phyloP scores from a whole-genome alignment of 139 green algal genomes.

The Coccomyxa sp. region DNA sequence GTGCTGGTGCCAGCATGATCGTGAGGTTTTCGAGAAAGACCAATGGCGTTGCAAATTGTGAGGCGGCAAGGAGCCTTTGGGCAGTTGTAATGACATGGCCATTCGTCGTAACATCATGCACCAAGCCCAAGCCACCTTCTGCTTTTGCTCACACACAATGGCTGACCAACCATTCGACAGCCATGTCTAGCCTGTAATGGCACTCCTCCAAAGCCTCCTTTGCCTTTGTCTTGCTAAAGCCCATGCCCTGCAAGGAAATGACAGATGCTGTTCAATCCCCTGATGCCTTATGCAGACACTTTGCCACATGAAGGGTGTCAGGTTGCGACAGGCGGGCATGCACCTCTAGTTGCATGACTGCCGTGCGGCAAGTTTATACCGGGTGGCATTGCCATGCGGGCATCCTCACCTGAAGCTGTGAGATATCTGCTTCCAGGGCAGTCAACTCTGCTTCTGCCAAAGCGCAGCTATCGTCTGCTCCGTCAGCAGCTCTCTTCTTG shows the following conservation, averaged over 20 bases:
- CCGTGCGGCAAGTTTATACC: background rate
- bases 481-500: background rate
- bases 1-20: too few relatives aligned
- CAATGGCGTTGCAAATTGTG: too few relatives aligned
- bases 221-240: constrained; percentile 55
- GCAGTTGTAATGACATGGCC: too few relatives aligned
- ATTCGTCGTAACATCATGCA: too few relatives aligned
- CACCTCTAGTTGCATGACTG: background rate
- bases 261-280: background rate
- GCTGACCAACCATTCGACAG: constrained; percentile 59
- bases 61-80: too few relatives aligned
- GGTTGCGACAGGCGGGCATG: background rate
- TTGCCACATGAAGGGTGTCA: background rate
- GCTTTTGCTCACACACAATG: constrained; percentile 38
- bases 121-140: too few relatives aligned
- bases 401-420: constrained; percentile 13
- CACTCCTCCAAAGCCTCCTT: constrained; percentile 61
- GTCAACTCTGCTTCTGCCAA: background rate
- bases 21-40: too few relatives aligned
- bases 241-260: constrained; percentile 46
- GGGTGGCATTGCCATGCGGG: background rate
- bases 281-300: background rate
- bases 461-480: background rate
- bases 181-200: constrained; percentile 41
- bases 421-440: constrained; percentile 11